Evolutionary conservation across 805 yeast genomes (phyloP), one percentile per base, ranked within the genome.

Genomic region (Vanderwaltozyma tropicalis): DNA sequence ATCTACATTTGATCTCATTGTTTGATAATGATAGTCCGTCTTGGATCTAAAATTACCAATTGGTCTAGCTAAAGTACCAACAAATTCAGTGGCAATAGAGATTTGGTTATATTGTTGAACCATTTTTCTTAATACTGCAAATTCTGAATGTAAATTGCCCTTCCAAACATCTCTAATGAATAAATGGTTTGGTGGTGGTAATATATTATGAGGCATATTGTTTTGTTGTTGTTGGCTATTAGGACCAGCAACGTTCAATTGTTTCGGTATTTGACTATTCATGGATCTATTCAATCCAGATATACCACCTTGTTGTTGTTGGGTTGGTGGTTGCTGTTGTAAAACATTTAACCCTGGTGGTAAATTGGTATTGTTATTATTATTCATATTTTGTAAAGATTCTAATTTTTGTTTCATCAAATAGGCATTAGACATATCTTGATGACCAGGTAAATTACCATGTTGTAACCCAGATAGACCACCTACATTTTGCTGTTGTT

Each of bases 1-100:
- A 59, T 92, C 98, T 3, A 92, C 83, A 57, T 92, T 92, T 9
- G 94, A 71, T 53, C 98, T 72, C 62, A 92, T 71, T 0, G 97
- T 89, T 61, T 92, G 98, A 56, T 89, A 92, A 59, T 92, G 97
- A 61, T 87, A 92, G 59, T 92, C 97, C 18, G 81, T 71, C 13
- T 92, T 83, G 2, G 92, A 78, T 50, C 85, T 76, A 62, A 92
- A 92, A 15, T 84, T 76, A 15, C 98, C 98, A 42, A 92, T 83
- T 13, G 98, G 98, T 50, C 98, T 74, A 2, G 95, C 95, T 20
- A 89, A 80, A 17, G 94, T 84, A 0, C 98, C 98, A 0, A 96
- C 96, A 55, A 92, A 87, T 59, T 92, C 97, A 33, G 94, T 87
- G 49, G 87, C 88, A 41, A 87, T 72, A 3, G 84, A 72, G 19